A percentile compares a stretch with the other conserved stretches of the same genome.
phyloP scores from a whole-genome alignment of 306 rosid species.

The Rosa persica region DNA sequence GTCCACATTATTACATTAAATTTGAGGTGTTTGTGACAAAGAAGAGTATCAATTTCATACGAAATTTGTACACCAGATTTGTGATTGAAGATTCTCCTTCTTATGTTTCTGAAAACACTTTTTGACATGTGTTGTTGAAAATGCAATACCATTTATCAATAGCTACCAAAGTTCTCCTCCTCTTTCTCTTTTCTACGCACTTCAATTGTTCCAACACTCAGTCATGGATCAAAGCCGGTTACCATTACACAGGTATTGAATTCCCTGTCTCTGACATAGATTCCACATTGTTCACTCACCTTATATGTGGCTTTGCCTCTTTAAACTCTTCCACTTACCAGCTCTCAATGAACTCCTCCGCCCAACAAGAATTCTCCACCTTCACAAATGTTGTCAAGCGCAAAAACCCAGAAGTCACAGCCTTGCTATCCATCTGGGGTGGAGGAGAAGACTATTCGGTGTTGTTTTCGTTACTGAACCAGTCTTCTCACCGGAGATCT shows the following conservation, averaged over 20 bases:
- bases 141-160: slow-evolving; percentile 13
- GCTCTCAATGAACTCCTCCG: slow-evolving; percentile 11
- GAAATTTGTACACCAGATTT: neutral
- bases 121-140: neutral
- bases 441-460: slow-evolving; percentile 14
- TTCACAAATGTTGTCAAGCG: slow-evolving; percentile 28
- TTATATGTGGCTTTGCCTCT: slow-evolving; percentile 23
- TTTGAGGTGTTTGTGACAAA: neutral
- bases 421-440: slow-evolving; percentile 32
- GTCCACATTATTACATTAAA: neutral
- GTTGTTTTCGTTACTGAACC: slow-evolving; percentile 20
- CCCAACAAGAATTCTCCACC: slow-evolving; percentile 14
- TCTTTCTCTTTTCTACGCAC: neutral
- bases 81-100: neutral
- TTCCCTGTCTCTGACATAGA: slow-evolving; percentile 11
- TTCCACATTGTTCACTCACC: slow-evolving; percentile 35
- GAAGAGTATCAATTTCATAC: neutral
- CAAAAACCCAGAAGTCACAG: slow-evolving; percentile 26
- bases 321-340: slow-evolving; percentile 21
- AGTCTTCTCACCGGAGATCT: slow-evolving; percentile 19
- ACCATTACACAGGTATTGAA: slow-evolving; percentile 4
- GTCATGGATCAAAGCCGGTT: slow-evolving; percentile 28
- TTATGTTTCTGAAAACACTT: neutral
- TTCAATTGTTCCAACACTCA: slow-evolving; percentile 11
- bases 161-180: slow-evolving; percentile 20